Evolutionary conservation across 2,329 filamentous ascomycete species (phyloP).

Genomic region (Graphilbum fragrans): DNA sequence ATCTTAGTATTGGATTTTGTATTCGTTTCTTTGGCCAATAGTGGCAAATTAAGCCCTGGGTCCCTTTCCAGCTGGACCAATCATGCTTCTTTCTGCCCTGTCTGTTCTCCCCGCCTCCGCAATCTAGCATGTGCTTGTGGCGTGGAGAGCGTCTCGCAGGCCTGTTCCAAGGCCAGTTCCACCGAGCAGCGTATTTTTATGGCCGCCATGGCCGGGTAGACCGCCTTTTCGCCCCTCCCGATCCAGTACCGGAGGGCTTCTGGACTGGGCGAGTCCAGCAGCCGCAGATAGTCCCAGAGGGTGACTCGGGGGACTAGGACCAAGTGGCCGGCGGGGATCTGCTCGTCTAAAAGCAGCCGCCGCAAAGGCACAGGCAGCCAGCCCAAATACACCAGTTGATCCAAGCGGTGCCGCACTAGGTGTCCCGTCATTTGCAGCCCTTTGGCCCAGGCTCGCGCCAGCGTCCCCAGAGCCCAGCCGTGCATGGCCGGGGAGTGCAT

Average conservation of each 20-base stretch:
- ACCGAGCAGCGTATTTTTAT: slow-evolving; percentile 72
- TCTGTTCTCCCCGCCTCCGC: background rate
- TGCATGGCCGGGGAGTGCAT: slow-evolving; percentile 61
- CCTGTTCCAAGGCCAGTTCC: slow-evolving; percentile 76
- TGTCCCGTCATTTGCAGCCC: slow-evolving; percentile 5
- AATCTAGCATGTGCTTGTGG: background rate
- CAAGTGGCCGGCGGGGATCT: slow-evolving; percentile 53
- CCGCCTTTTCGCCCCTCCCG: slow-evolving; percentile 67
- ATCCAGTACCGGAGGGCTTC: slow-evolving; percentile 78
- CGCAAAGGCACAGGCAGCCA: slow-evolving; percentile 58
- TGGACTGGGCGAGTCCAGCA: slow-evolving; percentile 73
- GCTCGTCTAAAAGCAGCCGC: slow-evolving; percentile 72
- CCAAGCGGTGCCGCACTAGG: slow-evolving; percentile 56
- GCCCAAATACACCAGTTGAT: slow-evolving; percentile 68
- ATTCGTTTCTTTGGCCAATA: too few species aligned
- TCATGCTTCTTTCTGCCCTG: too few species aligned
- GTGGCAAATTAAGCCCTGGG: too few species aligned
- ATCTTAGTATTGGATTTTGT: too few species aligned
- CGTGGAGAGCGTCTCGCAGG: slow-evolving; percentile 56
- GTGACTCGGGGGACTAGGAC: slow-evolving; percentile 74
- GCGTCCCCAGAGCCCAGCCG: slow-evolving; percentile 29
- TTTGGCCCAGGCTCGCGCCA: slow-evolving; percentile 35
- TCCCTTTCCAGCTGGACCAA: too few species aligned
- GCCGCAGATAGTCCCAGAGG: slow-evolving; percentile 57
- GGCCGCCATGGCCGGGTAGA: slow-evolving; percentile 82